A percentile compares a stretch with the other conserved stretches of the same genome.
Evolutionary conservation across 768 basidiomycete genomes (phyloP).

Genomic region (Kwoniella mangroviensis): DNA sequence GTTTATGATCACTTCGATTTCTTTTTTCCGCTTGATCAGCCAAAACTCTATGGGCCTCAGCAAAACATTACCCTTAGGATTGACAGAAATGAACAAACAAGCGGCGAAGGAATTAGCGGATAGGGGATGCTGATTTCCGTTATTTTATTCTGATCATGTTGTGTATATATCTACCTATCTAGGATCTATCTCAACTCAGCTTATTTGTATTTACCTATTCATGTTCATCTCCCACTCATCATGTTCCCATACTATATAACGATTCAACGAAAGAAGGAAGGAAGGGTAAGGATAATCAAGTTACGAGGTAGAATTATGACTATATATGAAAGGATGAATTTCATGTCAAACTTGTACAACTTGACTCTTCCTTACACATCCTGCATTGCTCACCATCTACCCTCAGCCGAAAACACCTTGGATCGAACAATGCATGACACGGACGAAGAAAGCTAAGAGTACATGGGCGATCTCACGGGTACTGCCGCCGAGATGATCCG

Average conservation of each 20-base stretch:
- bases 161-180: neutral
- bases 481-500: neutral
- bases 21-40: neutral
- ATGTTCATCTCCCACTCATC: neutral
- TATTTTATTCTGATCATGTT: neutral
- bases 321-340: neutral
- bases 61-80: conserved; percentile 11
- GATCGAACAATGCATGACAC: neutral
- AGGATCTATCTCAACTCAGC: neutral
- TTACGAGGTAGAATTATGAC: neutral
- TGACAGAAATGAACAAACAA: conserved; percentile 11
- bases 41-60: neutral
- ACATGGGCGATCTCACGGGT: neutral
- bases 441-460: neutral
- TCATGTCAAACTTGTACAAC: neutral
- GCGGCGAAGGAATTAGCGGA: conserved; percentile 7
- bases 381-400: too few species aligned
- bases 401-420: too few species aligned
- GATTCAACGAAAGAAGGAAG: too few species aligned
- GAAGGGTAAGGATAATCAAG: neutral
- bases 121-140: conserved; percentile 13
- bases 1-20: too few species aligned
- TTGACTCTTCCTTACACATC: neutral
- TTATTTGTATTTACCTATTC: neutral
- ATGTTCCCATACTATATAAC: neutral